phyloP scores from a whole-genome alignment of 2,329 filamentous ascomycete species.

The Colletotrichum cereale region DNA sequence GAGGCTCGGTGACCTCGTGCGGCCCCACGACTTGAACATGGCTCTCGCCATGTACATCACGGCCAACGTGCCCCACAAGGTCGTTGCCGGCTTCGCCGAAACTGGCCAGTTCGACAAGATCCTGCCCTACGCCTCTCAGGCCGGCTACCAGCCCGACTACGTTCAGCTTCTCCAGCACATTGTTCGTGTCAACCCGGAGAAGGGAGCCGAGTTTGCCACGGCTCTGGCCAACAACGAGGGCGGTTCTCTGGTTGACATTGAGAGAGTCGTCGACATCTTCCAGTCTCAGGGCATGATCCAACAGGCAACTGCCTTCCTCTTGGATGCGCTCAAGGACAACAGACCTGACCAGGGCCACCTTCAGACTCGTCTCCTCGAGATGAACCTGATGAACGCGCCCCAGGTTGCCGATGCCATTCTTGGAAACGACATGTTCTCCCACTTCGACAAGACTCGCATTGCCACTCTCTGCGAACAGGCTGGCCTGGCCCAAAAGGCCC shows the following conservation, averaged over 20 bases:
- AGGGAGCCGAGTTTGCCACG: slow-evolving; percentile 95
- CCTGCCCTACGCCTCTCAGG: slow-evolving; percentile 86
- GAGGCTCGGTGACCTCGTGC: slow-evolving; percentile 94
- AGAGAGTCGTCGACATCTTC: slow-evolving; percentile 97
- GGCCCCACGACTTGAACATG: slow-evolving; percentile 88
- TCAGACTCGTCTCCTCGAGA: slow-evolving; percentile 95
- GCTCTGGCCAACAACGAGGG: slow-evolving; percentile 89
- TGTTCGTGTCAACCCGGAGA: slow-evolving; percentile 90
- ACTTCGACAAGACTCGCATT: slow-evolving; percentile 93
- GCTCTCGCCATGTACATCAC: slow-evolving; percentile 91
- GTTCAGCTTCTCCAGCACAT: slow-evolving; percentile 93
- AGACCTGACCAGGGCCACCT: slow-evolving; percentile 92
- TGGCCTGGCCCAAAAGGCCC: slow-evolving; percentile 84
- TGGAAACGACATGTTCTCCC: slow-evolving; percentile 97
- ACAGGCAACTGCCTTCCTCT: slow-evolving; percentile 96
- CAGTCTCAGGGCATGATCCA: slow-evolving; percentile 98
- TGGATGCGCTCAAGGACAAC: slow-evolving; percentile 96
- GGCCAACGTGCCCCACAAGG: slow-evolving; percentile 91
- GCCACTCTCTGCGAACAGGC: slow-evolving; percentile 94
- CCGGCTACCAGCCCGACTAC: slow-evolving; percentile 95
- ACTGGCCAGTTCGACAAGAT: slow-evolving; percentile 98
- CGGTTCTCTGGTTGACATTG: slow-evolving; percentile 89
- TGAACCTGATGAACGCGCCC: slow-evolving; percentile 96
- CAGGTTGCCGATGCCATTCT: slow-evolving; percentile 98
- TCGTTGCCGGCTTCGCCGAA: slow-evolving; percentile 94